phyloP scores from a whole-genome alignment of 805 yeast genomes.

The Suhomyces kilbournensis region DNA sequence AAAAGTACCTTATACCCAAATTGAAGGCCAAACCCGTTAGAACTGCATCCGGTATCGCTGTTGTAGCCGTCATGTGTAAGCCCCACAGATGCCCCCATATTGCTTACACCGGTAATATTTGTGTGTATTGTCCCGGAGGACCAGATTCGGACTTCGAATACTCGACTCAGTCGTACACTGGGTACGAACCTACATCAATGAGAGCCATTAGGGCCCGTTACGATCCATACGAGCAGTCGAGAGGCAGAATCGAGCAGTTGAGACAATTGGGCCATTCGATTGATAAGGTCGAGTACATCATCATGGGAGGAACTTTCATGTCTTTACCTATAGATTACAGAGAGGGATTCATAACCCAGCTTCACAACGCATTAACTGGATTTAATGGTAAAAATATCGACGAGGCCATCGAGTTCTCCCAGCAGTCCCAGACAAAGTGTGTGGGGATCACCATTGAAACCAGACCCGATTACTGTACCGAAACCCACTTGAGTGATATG shows the following conservation, averaged over 20 bases:
- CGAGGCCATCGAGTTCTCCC: slow-evolving; percentile 88
- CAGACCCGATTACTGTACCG: slow-evolving; percentile 97
- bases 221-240: slow-evolving; percentile 97
- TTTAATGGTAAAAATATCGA: slow-evolving; percentile 82
- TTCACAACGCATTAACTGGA: slow-evolving; percentile 95
- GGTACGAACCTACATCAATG: slow-evolving; percentile 98
- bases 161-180: slow-evolving; percentile 96
- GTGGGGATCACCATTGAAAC: slow-evolving; percentile 98
- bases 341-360: slow-evolving; percentile 80
- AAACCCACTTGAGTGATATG: slow-evolving; percentile 94
- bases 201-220: slow-evolving; percentile 98
- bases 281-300: slow-evolving; percentile 94
- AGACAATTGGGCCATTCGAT: slow-evolving; percentile 94
- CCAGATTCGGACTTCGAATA: slow-evolving; percentile 98
- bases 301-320: slow-evolving; percentile 99
- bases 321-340: slow-evolving; percentile 86
- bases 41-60: slow-evolving; percentile 98
- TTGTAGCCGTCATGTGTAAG: slow-evolving; percentile 98
- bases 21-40: slow-evolving; percentile 98
- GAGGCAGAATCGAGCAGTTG: slow-evolving; percentile 95
- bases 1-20: slow-evolving; percentile 86
- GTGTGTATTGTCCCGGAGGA: slow-evolving; percentile 99
- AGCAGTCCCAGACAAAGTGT: slow-evolving; percentile 93
- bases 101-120: slow-evolving; percentile 97
- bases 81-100: slow-evolving; percentile 99